phyloP scores from a whole-genome alignment of 352 stramenopile genomes.

The Phytophthora pseudosyringae region DNA sequence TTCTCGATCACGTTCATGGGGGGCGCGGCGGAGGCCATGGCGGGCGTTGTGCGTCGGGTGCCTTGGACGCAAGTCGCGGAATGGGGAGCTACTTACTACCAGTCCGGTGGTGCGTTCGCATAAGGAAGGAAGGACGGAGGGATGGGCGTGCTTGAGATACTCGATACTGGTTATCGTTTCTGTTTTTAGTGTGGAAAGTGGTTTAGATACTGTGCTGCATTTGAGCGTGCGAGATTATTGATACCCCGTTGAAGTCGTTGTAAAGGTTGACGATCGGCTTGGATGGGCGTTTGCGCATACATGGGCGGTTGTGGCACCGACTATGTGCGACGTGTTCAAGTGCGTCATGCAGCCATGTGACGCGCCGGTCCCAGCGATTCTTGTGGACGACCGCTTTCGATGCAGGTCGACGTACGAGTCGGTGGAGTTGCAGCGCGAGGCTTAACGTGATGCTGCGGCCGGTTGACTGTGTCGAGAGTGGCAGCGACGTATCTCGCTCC shows the following conservation, averaged over 20 bases:
- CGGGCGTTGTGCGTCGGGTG: slow-evolving; percentile 32
- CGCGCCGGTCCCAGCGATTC: background rate
- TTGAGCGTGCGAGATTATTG: background rate
- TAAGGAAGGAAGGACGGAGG: slow-evolving; percentile 18
- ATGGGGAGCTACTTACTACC: slow-evolving; percentile 16
- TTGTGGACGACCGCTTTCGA: slow-evolving; percentile 11
- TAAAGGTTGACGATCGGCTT: background rate
- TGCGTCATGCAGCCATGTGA: slow-evolving; percentile 5
- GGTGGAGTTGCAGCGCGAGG: no score
- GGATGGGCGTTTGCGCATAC: slow-evolving; percentile 24
- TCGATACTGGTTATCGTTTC: background rate
- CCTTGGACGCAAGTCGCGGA: slow-evolving; percentile 42
- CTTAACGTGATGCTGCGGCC: no score
- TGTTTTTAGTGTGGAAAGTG: background rate
- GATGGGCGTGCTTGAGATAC: background rate
- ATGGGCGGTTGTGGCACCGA: background rate
- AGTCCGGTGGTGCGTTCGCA: slow-evolving; percentile 31
- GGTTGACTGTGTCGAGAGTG: no score
- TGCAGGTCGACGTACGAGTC: no score
- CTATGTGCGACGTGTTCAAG: slow-evolving; percentile 17
- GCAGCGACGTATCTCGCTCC: no score
- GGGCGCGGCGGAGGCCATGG: slow-evolving; percentile 40
- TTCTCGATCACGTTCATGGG: slow-evolving; percentile 90
- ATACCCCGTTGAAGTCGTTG: background rate
- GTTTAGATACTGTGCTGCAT: background rate